phyloP scores from a whole-genome alignment of 169 alveolate species.

The Plasmodium ovale region DNA sequence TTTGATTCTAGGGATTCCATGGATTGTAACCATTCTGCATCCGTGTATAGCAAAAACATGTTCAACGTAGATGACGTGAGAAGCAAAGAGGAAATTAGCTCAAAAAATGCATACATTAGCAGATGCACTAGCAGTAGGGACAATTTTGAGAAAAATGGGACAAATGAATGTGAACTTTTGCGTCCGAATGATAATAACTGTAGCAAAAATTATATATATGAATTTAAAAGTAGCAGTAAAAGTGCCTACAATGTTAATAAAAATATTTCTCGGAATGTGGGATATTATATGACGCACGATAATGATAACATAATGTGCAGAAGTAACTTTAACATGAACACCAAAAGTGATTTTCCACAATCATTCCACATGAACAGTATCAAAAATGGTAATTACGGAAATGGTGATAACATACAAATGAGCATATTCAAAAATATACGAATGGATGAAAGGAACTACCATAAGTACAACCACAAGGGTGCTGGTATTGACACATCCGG shows the following conservation, averaged over 20 bases:
- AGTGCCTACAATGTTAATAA: slow-evolving; percentile 15
- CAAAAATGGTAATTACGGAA: slow-evolving; percentile 18
- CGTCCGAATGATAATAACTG: slow-evolving; percentile 17
- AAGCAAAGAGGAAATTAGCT: slow-evolving; percentile 36
- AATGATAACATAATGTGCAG: neutral
- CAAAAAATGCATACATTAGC: slow-evolving; percentile 4
- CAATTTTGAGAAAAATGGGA: neutral
- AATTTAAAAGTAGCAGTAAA: slow-evolving; percentile 1
- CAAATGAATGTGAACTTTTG: slow-evolving; percentile 10
- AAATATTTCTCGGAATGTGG: slow-evolving; percentile 5
- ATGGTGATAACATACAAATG: slow-evolving; percentile 16
- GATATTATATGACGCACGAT: slow-evolving; percentile 9
- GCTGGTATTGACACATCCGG: neutral
- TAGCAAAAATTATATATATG: slow-evolving; percentile 17
- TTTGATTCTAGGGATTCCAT: slow-evolving; percentile 56
- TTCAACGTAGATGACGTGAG: slow-evolving; percentile 39
- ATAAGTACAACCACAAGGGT: neutral
- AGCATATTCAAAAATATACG: slow-evolving; percentile 36
- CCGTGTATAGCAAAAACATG: slow-evolving; percentile 28
- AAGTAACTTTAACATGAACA: slow-evolving; percentile 4
- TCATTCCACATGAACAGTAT: slow-evolving; percentile 25
- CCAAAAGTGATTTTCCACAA: slow-evolving; percentile 16
- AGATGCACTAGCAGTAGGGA: neutral
- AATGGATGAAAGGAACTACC: slow-evolving; percentile 13
- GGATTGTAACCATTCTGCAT: slow-evolving; percentile 28